These are phyloP conservation scores for Dioscorea zingiberensis DNA, from an alignment of 106 monocot species.

Conservation along the genomic window DNA sequence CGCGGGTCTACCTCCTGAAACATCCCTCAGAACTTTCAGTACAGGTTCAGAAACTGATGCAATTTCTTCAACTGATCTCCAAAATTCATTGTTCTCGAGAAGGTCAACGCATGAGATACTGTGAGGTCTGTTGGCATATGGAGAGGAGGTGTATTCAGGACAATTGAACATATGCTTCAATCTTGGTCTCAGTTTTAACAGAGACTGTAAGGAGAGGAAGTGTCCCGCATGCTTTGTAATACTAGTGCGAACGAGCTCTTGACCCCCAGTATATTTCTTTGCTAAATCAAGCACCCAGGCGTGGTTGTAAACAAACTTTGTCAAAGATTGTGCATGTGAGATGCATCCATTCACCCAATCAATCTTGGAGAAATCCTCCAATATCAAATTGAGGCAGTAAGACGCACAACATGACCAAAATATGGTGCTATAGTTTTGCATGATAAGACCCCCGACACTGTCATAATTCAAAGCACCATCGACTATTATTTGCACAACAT, in stretches of 20 bases:
- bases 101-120: conserved; percentile 55
- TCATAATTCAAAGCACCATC: conserved; percentile 62
- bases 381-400: conserved; percentile 56
- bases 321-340: conserved; percentile 67
- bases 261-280: conserved; percentile 67
- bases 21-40: conserved; percentile 81
- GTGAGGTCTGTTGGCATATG: conserved; percentile 58
- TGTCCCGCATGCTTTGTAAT: conserved; percentile 49
- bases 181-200: conserved; percentile 66
- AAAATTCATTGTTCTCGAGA: conserved; percentile 77
- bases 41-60: conserved; percentile 80
- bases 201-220: conserved; percentile 71
- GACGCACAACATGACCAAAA: conserved; percentile 92
- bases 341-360: conserved; percentile 93
- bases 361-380: conserved; percentile 81
- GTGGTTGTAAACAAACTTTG: conserved; percentile 82
- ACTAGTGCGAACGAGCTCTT: conserved; percentile 67
- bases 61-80: conserved; percentile 84
- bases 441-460: conserved; percentile 60
- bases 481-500: conserved; percentile 85
- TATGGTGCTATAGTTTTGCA: conserved; percentile 59
- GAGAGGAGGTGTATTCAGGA: conserved; percentile 73
- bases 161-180: conserved; percentile 88
- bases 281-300: conserved; percentile 59
- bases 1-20: conserved; percentile 75